phyloP scores from a whole-genome alignment of 2,329 filamentous ascomycete genomes.

The Pseudogymnoascus destructans region DNA sequence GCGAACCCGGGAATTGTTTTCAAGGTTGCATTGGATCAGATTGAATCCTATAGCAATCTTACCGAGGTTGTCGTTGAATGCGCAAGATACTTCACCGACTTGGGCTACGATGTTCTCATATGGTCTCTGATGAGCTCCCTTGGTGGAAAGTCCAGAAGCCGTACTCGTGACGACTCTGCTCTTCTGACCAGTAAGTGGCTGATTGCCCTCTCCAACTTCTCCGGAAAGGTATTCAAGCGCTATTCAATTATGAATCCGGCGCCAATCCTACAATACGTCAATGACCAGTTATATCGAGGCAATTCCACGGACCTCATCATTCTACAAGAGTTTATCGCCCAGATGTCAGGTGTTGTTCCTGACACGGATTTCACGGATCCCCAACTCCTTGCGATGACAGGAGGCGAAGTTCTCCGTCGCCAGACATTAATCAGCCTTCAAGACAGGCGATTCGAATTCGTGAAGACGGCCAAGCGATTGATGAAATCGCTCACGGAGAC shows the following conservation, averaged over 20 bases:
- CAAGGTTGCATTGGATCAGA: slow-evolving; percentile 74
- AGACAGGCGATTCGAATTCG: slow-evolving; percentile 68
- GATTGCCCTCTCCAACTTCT: slow-evolving; percentile 77
- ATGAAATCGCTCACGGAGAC: slow-evolving; percentile 68
- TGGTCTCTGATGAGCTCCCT: slow-evolving; percentile 79
- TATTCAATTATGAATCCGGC: slow-evolving; percentile 74
- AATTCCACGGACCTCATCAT: slow-evolving; percentile 88
- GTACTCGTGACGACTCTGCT: slow-evolving; percentile 48
- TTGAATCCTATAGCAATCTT: slow-evolving; percentile 88
- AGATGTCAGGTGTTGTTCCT: slow-evolving; percentile 87
- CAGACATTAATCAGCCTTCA: slow-evolving; percentile 69
- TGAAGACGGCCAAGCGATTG: slow-evolving; percentile 63
- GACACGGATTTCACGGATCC: slow-evolving; percentile 78
- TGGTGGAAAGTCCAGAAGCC: slow-evolving; percentile 48
- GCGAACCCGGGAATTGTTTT: slow-evolving; percentile 87
- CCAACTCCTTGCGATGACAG: slow-evolving; percentile 78
- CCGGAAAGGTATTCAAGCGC: slow-evolving; percentile 76
- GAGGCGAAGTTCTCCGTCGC: slow-evolving; percentile 64
- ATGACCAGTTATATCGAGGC: slow-evolving; percentile 65
- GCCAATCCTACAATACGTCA: slow-evolving; percentile 81
- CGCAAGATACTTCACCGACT: slow-evolving; percentile 79
- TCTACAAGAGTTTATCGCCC: slow-evolving; percentile 74
- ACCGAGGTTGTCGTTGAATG: slow-evolving; percentile 93
- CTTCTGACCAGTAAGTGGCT: slow-evolving; percentile 83
- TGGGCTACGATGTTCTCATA: slow-evolving; percentile 85